phyloP scores from a whole-genome alignment of 495 filamentous ascomycete species.

The Aspergillus saccharolyticus region DNA sequence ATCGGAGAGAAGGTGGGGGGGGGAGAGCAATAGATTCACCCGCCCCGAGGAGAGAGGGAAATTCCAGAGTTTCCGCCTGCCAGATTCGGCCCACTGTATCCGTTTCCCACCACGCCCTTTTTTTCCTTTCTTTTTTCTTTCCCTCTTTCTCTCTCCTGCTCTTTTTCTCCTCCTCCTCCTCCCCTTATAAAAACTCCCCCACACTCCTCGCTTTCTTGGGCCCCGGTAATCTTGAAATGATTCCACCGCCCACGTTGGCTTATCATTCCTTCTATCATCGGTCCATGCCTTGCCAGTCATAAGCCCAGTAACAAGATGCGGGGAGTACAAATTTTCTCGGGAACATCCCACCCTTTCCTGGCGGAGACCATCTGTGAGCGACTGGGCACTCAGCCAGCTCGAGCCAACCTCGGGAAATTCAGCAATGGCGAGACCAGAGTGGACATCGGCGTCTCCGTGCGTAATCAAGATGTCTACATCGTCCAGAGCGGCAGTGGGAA shows the following conservation, averaged over 20 bases:
- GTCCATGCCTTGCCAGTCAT: conserved; percentile 17
- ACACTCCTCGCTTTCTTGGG: conserved; percentile 10
- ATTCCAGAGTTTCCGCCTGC: too few relatives aligned
- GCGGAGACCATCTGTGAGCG: conserved; percentile 68
- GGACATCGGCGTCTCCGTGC: conserved; percentile 85
- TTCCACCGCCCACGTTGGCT: conserved; percentile 6
- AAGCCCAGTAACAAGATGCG: conserved; percentile 45
- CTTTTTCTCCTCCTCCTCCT: neutral
- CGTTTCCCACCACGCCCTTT: too few relatives aligned
- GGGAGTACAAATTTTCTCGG: conserved; percentile 65
- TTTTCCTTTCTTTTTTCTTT: conserved; percentile 1
- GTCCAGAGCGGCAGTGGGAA: conserved; percentile 93
- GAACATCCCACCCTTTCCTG: conserved; percentile 63
- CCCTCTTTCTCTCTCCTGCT: conserved; percentile 3
- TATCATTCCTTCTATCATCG: conserved; percentile 8
- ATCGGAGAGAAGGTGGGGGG: neutral
- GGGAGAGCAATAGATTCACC: too few relatives aligned
- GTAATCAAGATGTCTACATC: conserved; percentile 98
- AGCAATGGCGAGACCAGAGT: conserved; percentile 95
- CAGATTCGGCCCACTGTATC: conserved; percentile 10
- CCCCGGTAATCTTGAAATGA: conserved; percentile 19
- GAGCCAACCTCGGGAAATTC: conserved; percentile 64
- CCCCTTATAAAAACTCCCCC: conserved; percentile 2
- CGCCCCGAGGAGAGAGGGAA: too few relatives aligned
- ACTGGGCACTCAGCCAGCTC: conserved; percentile 59